Evolutionary conservation across 257 asterid species (phyloP), one percentile per base, ranked within the genome.

Genomic region (Fraxinus anomala): DNA sequence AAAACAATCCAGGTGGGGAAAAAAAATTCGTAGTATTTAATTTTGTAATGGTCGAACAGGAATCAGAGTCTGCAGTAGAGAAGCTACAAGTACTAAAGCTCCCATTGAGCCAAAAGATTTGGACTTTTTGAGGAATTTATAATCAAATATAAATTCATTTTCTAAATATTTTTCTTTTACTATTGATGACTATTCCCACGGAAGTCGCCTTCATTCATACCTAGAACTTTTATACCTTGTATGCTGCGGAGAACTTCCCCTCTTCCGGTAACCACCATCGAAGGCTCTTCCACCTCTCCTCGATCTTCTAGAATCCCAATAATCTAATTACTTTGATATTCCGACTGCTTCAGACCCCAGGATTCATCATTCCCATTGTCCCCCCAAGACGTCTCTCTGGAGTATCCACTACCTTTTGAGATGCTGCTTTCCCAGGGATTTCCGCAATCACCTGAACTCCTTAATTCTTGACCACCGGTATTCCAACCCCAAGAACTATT

Each of bases 191-290:
- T 70, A 71, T 79, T 77, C 68, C 88, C 83, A 73, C 79, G 79
- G 42, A 82, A 77, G 80, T 89, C 80, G 37, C 88, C 85, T n/a
- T n/a, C n/a, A n/a, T 79, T 83, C 86, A 81, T 80, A 81, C 82
- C 93, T 89, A 24, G 92, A 82, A 79, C 85, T 86, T 88, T 89
- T 92, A 80, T 83, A 82, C 75, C 87, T 87, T 14, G 86, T 61
- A 75, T 89, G 82, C 79, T 90, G 96, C 28, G 81, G 67, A 72
- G 96, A 73, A 77, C 92, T 82, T 83, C 90, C 97, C 83, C 97
- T 87, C 84, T 94, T 92, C 79, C 87, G 86, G 75, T 84, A 84
- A 86, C 89, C 86, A 75, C 90, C 88, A 74, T 85, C 73, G 40
- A 21, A 81, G 6, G 83, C 77, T 79, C 86, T 72, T 34, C 87